Percentiles rank a stretch among this genome's conserved stretches.
Conservation (phyloP, 2,329 filamentous ascomycete species). For the Fusarium sp. region DNA sequence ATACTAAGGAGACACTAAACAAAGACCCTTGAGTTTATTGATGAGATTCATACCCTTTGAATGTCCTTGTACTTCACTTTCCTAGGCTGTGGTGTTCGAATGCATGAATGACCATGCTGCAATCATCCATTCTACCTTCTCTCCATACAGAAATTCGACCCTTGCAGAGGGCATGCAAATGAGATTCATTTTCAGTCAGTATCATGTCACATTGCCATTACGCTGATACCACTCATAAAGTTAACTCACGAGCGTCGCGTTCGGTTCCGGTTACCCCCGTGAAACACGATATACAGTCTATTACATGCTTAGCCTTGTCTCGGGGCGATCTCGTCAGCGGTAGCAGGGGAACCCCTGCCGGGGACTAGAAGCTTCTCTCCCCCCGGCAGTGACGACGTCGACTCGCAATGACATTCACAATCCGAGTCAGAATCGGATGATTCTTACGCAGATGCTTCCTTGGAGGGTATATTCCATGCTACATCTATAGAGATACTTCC, state of each 20-base stretch:
- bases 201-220: too few species aligned
- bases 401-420: not conserved
- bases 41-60: not conserved
- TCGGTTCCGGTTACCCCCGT: not conserved
- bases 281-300: not conserved
- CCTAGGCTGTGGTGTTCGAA: too few species aligned
- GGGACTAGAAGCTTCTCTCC: not conserved
- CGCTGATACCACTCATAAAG: accelerated
- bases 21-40: not conserved
- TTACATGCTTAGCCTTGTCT: not conserved
- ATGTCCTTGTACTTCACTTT: not conserved
- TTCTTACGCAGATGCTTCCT: not conserved
- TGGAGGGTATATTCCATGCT: too few species aligned
- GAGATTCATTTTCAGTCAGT: not conserved
- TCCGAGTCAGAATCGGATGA: not conserved
- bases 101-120: accelerated
- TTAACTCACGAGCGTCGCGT: not conserved
- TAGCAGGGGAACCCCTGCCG: not conserved
- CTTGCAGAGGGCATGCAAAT: accelerated
- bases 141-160: too few species aligned
- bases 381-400: not conserved
- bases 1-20: not conserved
- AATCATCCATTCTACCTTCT: not conserved
- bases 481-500: not conserved
- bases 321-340: not conserved